A percentile compares a stretch with the other conserved stretches of the same genome.
phyloP scores from a whole-genome alignment of 768 basidiomycete species.

The Pisolithus microcarpus region DNA sequence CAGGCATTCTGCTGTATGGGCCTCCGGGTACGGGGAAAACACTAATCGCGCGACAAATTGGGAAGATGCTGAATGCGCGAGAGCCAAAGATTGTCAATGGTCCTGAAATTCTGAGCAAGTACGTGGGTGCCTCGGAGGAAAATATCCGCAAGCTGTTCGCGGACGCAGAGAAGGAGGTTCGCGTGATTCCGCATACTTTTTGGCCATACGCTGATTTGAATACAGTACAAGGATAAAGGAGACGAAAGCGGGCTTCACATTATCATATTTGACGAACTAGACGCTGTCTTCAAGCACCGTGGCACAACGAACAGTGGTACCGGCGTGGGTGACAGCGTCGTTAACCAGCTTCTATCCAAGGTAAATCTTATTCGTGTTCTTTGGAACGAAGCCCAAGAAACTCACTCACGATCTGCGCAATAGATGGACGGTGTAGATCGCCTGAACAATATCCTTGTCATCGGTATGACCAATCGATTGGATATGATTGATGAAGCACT shows the following conservation, averaged over 20 bases:
- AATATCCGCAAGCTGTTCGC: slow-evolving; percentile 95
- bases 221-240: slow-evolving; percentile 90
- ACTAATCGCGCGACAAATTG: slow-evolving; percentile 95
- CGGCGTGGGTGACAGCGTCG: slow-evolving; percentile 97
- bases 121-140: slow-evolving; percentile 94
- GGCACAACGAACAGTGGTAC: slow-evolving; percentile 87
- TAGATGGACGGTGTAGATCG: slow-evolving; percentile 99
- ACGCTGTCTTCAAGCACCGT: slow-evolving; percentile 98
- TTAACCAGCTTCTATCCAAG: slow-evolving; percentile 97
- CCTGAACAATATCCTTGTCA: slow-evolving; percentile 97
- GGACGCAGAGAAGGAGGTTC: slow-evolving; percentile 96
- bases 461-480: slow-evolving; percentile 97
- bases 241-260: slow-evolving; percentile 97
- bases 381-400: background rate
- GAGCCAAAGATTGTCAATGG: slow-evolving; percentile 99
- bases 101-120: slow-evolving; percentile 95
- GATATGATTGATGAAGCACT: slow-evolving; percentile 99
- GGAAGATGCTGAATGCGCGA: slow-evolving; percentile 96
- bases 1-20: slow-evolving; percentile 89
- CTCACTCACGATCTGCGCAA: slow-evolving; percentile 7
- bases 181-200: background rate
- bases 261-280: slow-evolving; percentile 98
- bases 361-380: slow-evolving; percentile 30
- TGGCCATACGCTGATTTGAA: slow-evolving; percentile 2
- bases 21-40: slow-evolving; percentile 99